These are phyloP conservation scores for Wakefieldia striispora DNA, from an alignment of 768 basidiomycete genomes.

Conservation along the genomic window DNA sequence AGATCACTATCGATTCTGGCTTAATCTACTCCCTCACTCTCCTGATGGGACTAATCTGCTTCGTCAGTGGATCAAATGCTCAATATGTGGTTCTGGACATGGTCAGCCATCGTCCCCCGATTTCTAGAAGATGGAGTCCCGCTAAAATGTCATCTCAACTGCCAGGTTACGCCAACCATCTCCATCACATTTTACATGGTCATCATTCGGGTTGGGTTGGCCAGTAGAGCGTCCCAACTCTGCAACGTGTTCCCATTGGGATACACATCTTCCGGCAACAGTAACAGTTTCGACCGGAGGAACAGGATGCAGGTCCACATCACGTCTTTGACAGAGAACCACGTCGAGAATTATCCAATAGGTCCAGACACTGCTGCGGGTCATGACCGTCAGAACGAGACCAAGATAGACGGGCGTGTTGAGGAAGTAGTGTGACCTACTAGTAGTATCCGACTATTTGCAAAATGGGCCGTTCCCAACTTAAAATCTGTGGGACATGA, in stretches of 20 bases:
- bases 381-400: constrained; percentile 10
- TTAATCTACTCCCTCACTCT: constrained; percentile 36
- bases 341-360: not conserved
- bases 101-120: constrained; percentile 10
- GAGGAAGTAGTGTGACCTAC: no score
- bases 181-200: constrained; percentile 20
- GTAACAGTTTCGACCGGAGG: not conserved
- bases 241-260: not conserved
- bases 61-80: constrained; percentile 24
- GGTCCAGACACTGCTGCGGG: not conserved
- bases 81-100: constrained; percentile 35
- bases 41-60: constrained; percentile 30
- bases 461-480: no score
- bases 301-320: not conserved
- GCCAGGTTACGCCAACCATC: constrained; percentile 11
- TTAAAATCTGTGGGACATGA: no score
- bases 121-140: not conserved
- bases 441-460: no score
- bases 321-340: not conserved
- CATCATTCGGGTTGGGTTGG: constrained; percentile 11
- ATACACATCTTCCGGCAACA: no score
- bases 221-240: not conserved
- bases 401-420: no score
- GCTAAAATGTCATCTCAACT: not conserved
- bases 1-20: constrained; percentile 34